Base-by-base conservation (phyloP, 2,329 filamentous ascomycete species). In the Apiospora pterosperma region DNA sequence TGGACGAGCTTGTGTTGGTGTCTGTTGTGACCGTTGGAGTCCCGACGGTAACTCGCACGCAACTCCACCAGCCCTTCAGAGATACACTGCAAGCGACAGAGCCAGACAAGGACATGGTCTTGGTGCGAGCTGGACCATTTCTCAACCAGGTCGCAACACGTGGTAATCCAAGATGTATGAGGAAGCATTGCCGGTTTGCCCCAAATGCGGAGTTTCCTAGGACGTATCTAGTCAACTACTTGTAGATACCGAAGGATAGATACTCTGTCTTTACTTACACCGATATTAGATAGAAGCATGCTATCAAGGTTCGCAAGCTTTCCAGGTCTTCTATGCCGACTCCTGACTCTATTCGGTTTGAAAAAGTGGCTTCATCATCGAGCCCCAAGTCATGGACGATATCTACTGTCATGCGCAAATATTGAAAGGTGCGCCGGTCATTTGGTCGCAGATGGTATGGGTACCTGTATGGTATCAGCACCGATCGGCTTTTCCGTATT, bases 401-500 rank as follows among this genome's bases (percentile, higher is more conserved):
- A 63, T 86, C 84, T 19, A 78, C 76, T 0, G 79, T 79, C 83
- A 86, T 86, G 28, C 81, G 78, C 5, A 84, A 69, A 68, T 86
- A 86, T 63, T 85, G 84, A 5, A 78, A 75, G 0, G 79, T 75
- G 2, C 36, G 58, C 34, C 75, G 83, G 66, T 80, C 84, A 65
- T 78, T 84, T 2, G 84, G 84, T 0, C 84, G 76, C 16, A 86
- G 74, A 65, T 86, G 84, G 41, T 84, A 85, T 0, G 84, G 84
- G 61, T 85, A 85, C 84, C 84, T 85, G 28, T 11, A 52, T 23
- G 8, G 4, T 38, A 10, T 59, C 7, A 62, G 21, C 0, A 10
- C 11, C 44, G 3, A 31, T 28, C n/a, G 4, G 12, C 12, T 8
- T 16, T 52, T 52, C 25, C 7, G 5, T 16, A 42, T 48, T 5